These are phyloP conservation scores for Acorus gramineus DNA, from an alignment of 106 monocot species.

Conservation along the genomic window DNA sequence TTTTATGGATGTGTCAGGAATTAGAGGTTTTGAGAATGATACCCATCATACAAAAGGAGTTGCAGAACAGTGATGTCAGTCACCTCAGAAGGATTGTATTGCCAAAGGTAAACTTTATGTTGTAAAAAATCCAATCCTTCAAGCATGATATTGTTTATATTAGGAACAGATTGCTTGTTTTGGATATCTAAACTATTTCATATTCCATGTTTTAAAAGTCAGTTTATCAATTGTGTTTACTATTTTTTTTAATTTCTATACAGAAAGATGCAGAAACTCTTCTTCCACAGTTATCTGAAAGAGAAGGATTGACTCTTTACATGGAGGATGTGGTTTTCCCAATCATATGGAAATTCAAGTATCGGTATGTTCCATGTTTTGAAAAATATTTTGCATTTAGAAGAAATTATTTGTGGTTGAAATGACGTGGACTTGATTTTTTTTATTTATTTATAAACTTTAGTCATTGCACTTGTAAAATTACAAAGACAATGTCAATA, in stretches of 20 bases:
- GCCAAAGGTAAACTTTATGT: background rate
- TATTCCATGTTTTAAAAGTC: too few species aligned
- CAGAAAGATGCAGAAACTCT: conserved; percentile 17
- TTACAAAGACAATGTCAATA: too few species aligned
- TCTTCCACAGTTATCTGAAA: conserved; percentile 40
- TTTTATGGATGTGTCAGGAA: too few species aligned
- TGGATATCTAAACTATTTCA: too few species aligned
- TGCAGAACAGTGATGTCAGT: background rate
- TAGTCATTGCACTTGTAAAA: too few species aligned
- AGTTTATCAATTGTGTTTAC: too few species aligned
- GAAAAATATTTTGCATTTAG: too few species aligned
- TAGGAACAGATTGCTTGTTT: too few species aligned
- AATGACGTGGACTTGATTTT: background rate
- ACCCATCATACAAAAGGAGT: background rate
- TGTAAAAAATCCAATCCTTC: too few species aligned
- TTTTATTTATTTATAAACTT: background rate
- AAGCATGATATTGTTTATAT: too few species aligned
- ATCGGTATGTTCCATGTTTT: background rate
- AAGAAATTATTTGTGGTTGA: background rate
- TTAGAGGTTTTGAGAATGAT: background rate
- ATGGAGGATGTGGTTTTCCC: conserved; percentile 43
- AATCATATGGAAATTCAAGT: conserved; percentile 27
- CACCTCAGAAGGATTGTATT: background rate
- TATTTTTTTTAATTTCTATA: background rate
- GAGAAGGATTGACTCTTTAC: conserved; percentile 22